A percentile compares a stretch with the other conserved stretches of the same genome.
These are phyloP conservation scores for Cercospora canescens DNA, from an alignment of 2,329 filamentous ascomycete genomes.

Conservation along the genomic window DNA sequence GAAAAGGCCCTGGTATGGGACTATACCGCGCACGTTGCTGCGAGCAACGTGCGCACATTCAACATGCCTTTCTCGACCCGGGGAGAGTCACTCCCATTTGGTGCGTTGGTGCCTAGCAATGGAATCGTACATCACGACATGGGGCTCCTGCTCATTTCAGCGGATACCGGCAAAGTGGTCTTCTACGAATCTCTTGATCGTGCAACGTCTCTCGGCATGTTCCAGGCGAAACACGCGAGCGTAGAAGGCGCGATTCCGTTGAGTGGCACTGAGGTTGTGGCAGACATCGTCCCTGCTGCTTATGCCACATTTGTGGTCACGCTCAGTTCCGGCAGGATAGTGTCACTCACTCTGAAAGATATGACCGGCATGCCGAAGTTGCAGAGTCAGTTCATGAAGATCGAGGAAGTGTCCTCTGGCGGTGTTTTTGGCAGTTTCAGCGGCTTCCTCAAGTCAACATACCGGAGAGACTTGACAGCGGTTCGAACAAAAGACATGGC, in stretches of 20 bases:
- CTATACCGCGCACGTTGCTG: conserved; percentile 64
- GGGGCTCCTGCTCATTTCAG: conserved; percentile 83
- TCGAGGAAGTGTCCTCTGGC: conserved; percentile 55
- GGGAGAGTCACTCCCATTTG: conserved; percentile 75
- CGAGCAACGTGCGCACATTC: conserved; percentile 77
- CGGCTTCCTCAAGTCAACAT: conserved; percentile 69
- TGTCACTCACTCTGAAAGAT: conserved; percentile 84
- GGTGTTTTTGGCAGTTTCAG: conserved; percentile 82
- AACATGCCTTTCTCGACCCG: conserved; percentile 73
- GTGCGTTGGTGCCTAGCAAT: conserved; percentile 76
- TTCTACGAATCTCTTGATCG: conserved; percentile 96
- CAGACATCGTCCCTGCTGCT: conserved; percentile 79
- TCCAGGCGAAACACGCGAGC: conserved; percentile 77
- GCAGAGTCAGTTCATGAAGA: conserved; percentile 73
- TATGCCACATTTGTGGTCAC: conserved; percentile 82
- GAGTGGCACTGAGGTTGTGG: conserved; percentile 71
- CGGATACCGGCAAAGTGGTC: conserved; percentile 77
- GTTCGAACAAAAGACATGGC: conserved; percentile 71
- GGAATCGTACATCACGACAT: conserved; percentile 77
- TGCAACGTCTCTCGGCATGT: conserved; percentile 79
- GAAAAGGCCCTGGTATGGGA: conserved; percentile 88
- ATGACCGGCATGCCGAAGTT: conserved; percentile 82
- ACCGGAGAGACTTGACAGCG: conserved; percentile 74
- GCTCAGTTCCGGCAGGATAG: conserved; percentile 82
- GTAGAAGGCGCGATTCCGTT: conserved; percentile 75